These are phyloP conservation scores for Rhizopogon sp. DNA, from an alignment of 768 basidiomycete species.

Conservation along the genomic window DNA sequence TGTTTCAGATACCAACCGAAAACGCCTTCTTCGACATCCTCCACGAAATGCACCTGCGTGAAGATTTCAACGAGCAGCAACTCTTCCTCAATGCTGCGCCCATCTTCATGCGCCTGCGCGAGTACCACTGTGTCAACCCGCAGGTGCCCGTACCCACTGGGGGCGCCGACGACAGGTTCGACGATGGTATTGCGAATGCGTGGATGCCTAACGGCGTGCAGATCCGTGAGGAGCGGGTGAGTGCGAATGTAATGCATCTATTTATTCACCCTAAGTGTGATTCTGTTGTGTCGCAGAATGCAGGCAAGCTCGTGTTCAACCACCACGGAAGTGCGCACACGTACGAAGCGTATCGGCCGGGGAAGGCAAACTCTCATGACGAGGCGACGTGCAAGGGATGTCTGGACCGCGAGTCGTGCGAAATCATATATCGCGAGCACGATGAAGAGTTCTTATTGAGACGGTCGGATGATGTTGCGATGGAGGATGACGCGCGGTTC, in stretches of 20 bases:
- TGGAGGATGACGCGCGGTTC: conserved; percentile 11
- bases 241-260: conserved; percentile 8
- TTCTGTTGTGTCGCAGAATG: background rate
- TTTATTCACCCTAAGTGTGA: no score
- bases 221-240: conserved; percentile 17
- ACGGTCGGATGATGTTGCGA: background rate
- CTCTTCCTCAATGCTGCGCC: conserved; percentile 40
- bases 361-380: conserved; percentile 37
- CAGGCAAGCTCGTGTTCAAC: background rate
- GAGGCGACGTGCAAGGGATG: conserved; percentile 32
- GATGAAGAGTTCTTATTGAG: background rate
- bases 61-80: conserved; percentile 28
- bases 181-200: conserved; percentile 37
- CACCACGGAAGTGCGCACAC: conserved; percentile 13
- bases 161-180: conserved; percentile 12
- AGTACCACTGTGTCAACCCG: conserved; percentile 47
- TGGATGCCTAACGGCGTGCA: conserved; percentile 30
- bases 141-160: conserved; percentile 24
- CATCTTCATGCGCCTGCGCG: conserved; percentile 53
- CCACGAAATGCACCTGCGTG: conserved; percentile 16
- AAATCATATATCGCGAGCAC: conserved; percentile 20
- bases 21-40: conserved; percentile 14
- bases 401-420: conserved; percentile 18
- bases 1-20: conserved; percentile 17
- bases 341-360: conserved; percentile 40